Conservation (phyloP, 306 rosid species). For the Rosa lucieae region DNA sequence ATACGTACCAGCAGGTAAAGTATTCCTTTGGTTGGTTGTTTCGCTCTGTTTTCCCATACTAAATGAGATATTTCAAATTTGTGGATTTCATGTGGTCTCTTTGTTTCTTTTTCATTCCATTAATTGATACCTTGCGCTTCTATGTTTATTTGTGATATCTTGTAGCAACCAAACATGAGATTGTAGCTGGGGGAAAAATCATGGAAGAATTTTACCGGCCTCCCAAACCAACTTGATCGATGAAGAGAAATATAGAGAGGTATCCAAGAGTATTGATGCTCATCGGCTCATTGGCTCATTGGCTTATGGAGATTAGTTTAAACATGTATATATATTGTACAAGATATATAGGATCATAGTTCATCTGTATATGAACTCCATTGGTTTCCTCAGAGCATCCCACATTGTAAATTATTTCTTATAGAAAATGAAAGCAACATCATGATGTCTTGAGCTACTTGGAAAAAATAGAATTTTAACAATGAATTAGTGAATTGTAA, state of each 20-base stretch:
- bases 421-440: conserved; percentile 25
- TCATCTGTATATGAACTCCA: conserved; percentile 26
- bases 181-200: conserved; percentile 27
- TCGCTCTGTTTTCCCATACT: not conserved
- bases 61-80: not conserved
- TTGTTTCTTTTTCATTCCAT: not conserved
- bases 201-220: not conserved
- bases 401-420: conserved; percentile 41
- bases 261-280: not conserved
- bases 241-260: not conserved
- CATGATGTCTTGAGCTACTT: conserved; percentile 20
- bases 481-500: conserved; percentile 19
- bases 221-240: not conserved
- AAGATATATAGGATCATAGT: conserved; percentile 38
- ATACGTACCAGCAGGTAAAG: conserved; percentile 54
- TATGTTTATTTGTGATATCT: conserved; percentile 21
- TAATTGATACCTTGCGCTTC: conserved; percentile 11
- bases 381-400: conserved; percentile 25
- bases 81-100: not conserved
- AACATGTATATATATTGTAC: conserved; percentile 47
- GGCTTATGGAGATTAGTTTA: not conserved
- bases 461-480: not conserved
- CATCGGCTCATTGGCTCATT: not conserved
- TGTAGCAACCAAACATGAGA: conserved; percentile 54
- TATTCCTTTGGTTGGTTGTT: not conserved